These are phyloP conservation scores for Astrothelium macrocarpum DNA, from an alignment of 495 filamentous ascomycete species.

Conservation along the genomic window DNA sequence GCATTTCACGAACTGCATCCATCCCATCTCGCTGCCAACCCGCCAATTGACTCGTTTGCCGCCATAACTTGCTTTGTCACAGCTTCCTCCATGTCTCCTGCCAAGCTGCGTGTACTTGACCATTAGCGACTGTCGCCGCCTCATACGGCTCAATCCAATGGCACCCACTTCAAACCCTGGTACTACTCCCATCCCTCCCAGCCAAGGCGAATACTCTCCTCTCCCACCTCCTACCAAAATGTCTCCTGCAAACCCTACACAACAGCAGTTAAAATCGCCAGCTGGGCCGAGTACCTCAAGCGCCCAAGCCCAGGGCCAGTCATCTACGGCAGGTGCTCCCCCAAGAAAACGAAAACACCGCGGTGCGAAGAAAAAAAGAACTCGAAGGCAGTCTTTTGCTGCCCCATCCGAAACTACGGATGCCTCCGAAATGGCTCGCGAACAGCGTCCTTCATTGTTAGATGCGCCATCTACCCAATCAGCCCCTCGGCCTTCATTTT, in stretches of 20 bases:
- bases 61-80: background rate
- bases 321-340: conserved; percentile 11
- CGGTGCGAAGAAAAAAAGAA: conserved; percentile 49
- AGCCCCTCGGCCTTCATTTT: conserved; percentile 25
- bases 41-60: background rate
- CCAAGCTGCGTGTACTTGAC: background rate
- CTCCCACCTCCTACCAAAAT: background rate
- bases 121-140: background rate
- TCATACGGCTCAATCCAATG: background rate
- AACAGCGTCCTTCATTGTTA: conserved; percentile 26
- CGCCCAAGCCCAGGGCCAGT: background rate
- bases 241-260: background rate
- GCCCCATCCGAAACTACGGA: conserved; percentile 36
- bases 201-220: background rate
- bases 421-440: conserved; percentile 18
- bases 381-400: conserved; percentile 56
- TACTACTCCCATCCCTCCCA: background rate
- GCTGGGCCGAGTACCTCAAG: background rate
- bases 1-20: background rate
- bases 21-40: background rate
- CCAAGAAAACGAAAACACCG: conserved; percentile 40
- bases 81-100: background rate
- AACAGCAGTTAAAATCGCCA: background rate
- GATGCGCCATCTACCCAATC: conserved; percentile 25
- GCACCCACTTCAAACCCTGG: background rate